A percentile compares a stretch with the other conserved stretches of the same genome.
These are phyloP conservation scores for Corymbia maculata DNA, from an alignment of 345 rosid species.

Conservation along the genomic window DNA sequence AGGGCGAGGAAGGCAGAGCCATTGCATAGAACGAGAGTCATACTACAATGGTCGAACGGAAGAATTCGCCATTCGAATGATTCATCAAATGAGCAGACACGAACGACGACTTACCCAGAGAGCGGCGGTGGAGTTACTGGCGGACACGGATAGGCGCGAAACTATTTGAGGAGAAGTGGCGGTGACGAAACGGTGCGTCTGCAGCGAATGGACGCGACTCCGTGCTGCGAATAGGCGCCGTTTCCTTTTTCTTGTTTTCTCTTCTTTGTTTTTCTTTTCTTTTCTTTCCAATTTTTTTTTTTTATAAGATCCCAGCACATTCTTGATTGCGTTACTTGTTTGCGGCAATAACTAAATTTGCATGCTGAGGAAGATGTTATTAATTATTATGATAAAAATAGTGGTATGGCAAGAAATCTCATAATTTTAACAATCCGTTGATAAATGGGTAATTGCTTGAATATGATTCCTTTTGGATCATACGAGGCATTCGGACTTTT, in stretches of 20 bases:
- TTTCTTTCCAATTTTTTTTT: neutral
- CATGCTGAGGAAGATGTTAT: neutral
- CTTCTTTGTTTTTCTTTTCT: neutral
- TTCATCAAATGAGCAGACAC: neutral
- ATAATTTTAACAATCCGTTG: neutral
- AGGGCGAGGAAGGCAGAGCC: neutral
- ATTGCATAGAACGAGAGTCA: neutral
- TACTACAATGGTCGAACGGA: neutral
- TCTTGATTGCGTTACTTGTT: neutral
- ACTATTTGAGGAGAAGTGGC: neutral
- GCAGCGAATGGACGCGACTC: neutral
- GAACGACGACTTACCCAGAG: neutral
- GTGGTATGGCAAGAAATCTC: neutral
- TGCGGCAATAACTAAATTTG: neutral
- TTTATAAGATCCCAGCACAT: neutral
- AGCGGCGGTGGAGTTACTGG: neutral
- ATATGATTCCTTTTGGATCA: neutral
- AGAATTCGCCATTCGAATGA: neutral
- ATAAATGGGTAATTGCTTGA: neutral
- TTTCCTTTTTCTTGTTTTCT: neutral
- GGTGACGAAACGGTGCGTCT: neutral
- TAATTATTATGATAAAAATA: neutral
- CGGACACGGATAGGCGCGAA: neutral
- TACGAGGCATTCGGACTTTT: rapidly evolving
- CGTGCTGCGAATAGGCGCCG: neutral